Evolutionary conservation across 2,329 filamentous ascomycete species (phyloP).

Genomic region (Fusarium ramigenum): DNA sequence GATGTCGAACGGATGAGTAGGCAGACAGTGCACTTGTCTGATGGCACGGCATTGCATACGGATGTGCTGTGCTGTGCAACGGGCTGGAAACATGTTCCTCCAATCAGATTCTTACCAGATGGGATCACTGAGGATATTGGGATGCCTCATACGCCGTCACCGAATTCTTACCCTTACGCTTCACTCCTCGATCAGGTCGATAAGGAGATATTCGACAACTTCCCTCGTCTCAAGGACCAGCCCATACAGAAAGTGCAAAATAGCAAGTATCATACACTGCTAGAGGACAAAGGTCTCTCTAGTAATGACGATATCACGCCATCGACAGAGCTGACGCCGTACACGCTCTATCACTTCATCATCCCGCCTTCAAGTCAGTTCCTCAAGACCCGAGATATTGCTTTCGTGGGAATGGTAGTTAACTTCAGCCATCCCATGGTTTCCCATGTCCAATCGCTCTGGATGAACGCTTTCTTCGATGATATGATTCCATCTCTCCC

Average conservation of each 20-base stretch:
- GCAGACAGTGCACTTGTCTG: conserved; percentile 53
- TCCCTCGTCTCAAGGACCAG: conserved; percentile 62
- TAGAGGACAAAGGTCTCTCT: conserved; percentile 50
- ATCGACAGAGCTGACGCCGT: conserved; percentile 42
- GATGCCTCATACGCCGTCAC: conserved; percentile 53
- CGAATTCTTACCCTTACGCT: conserved; percentile 40
- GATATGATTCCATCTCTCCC: conserved; percentile 40
- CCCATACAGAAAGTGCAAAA: conserved; percentile 54
- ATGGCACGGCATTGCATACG: conserved; percentile 50
- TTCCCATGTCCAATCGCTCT: conserved; percentile 64
- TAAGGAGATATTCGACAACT: conserved; percentile 60
- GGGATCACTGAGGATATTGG: conserved; percentile 59
- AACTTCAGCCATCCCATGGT: conserved; percentile 55
- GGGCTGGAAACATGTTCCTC: conserved; percentile 55
- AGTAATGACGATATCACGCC: conserved; percentile 43
- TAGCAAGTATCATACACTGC: conserved; percentile 55
- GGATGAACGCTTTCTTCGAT: conserved; percentile 71
- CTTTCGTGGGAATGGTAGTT: conserved; percentile 56
- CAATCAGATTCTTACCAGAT: conserved; percentile 56
- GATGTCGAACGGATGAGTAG: conserved; percentile 54
- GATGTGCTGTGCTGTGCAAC: conserved; percentile 62
- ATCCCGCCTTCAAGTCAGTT: conserved; percentile 53
- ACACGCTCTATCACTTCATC: conserved; percentile 58
- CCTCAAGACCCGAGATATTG: conserved; percentile 51
- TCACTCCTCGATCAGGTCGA: conserved; percentile 57